These are phyloP conservation scores for Arabis alpina DNA, from an alignment of 345 rosid species.

Conservation along the genomic window DNA sequence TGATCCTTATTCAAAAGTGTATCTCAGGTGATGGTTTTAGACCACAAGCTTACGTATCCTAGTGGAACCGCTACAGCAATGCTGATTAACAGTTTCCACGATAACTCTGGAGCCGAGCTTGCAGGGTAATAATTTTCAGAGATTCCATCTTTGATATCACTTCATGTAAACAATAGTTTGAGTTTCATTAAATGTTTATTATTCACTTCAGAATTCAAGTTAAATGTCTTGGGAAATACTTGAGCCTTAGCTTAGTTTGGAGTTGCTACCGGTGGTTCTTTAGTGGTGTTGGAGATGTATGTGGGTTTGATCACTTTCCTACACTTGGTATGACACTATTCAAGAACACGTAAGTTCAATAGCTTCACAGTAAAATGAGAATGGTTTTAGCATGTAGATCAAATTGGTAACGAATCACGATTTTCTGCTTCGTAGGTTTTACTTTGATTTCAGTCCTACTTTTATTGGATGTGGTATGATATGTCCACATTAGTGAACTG, in stretches of 20 bases:
- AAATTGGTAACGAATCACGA: neutral
- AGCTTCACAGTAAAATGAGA: neutral
- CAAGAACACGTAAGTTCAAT: constrained; percentile 65
- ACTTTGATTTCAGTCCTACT: constrained; percentile 88
- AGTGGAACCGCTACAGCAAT: constrained; percentile 43
- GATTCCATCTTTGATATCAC: neutral
- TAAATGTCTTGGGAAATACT: constrained; percentile 73
- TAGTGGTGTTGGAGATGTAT: constrained; percentile 79
- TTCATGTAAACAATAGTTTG: neutral
- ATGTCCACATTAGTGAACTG: constrained; percentile 89
- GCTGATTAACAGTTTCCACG: constrained; percentile 39
- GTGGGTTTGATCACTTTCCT: constrained; percentile 89
- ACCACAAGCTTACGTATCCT: constrained; percentile 41
- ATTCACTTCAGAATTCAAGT: constrained; percentile 68
- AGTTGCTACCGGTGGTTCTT: constrained; percentile 96
- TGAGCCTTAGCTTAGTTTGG: constrained; percentile 77
- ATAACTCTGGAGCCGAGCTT: constrained; percentile 36
- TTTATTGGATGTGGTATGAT: constrained; percentile 91
- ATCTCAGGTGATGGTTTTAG: constrained; percentile 43
- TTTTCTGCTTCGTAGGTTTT: constrained; percentile 54
- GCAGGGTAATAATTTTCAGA: constrained; percentile 37
- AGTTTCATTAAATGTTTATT: neutral
- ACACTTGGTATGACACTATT: constrained; percentile 68
- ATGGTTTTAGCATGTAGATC: neutral
- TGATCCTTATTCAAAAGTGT: neutral